phyloP scores from a whole-genome alignment of 2,329 filamentous ascomycete genomes.

The Epichloe gansuensis region DNA sequence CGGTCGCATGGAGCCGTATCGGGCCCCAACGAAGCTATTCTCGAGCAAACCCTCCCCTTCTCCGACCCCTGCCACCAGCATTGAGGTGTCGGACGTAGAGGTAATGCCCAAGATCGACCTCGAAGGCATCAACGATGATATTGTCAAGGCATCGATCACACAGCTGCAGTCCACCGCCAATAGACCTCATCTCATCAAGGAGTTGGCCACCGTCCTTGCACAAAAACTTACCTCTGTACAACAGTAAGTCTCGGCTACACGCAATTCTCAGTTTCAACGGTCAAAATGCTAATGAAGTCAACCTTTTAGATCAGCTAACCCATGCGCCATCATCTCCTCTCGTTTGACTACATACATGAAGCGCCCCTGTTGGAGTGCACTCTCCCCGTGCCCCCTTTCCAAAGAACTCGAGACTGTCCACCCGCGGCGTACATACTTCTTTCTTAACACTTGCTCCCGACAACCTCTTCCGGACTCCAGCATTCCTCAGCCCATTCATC shows the following conservation, averaged over 20 bases:
- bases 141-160: conserved; percentile 80
- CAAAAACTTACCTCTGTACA: conserved; percentile 71
- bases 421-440: conserved; percentile 92
- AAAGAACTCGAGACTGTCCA: conserved; percentile 90
- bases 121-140: conserved; percentile 83
- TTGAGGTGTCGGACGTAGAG: conserved; percentile 16
- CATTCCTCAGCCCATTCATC: conserved; percentile 16
- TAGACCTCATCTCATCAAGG: conserved; percentile 86
- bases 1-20: conserved; percentile 51
- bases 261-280: not conserved
- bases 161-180: conserved; percentile 86
- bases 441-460: conserved; percentile 76
- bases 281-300: not conserved
- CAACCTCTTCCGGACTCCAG: conserved; percentile 56
- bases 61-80: conserved; percentile 18
- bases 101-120: conserved; percentile 40
- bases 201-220: conserved; percentile 71
- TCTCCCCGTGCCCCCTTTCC: conserved; percentile 73
- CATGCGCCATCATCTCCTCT: conserved; percentile 88
- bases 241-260: conserved; percentile 59
- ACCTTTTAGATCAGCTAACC: conserved; percentile 71
- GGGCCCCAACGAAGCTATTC: conserved; percentile 55
- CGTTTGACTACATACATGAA: conserved; percentile 83
- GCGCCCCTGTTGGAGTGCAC: conserved; percentile 66
- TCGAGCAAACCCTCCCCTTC: conserved; percentile 56